Percentiles rank a stretch among this genome's conserved stretches.
These are phyloP conservation scores for Aspergillus ibericus DNA, from an alignment of 2,329 filamentous ascomycete species.

Conservation along the genomic window DNA sequence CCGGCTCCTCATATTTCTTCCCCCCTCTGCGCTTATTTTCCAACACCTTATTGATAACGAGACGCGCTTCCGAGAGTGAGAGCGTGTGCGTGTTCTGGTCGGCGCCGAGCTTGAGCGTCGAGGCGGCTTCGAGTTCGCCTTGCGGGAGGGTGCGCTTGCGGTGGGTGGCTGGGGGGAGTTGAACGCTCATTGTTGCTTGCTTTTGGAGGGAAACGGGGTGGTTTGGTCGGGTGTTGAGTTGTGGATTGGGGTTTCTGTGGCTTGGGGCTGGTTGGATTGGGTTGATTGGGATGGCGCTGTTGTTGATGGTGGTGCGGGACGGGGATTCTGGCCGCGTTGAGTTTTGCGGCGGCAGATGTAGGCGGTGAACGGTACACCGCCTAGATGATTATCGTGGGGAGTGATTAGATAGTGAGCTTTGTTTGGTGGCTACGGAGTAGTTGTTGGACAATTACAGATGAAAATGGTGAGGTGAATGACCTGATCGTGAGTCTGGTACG, in stretches of 20 bases:
- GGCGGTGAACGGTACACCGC: slow-evolving; percentile 19
- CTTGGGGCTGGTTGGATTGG: not conserved
- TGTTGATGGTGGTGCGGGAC: slow-evolving; percentile 5
- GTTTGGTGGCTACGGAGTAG: not conserved
- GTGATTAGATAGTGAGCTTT: not conserved
- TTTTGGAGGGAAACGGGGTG: not conserved
- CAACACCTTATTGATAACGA: slow-evolving; percentile 88
- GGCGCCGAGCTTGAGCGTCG: slow-evolving; percentile 82
- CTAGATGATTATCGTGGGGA: not conserved
- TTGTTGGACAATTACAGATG: not conserved
- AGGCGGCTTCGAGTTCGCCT: slow-evolving; percentile 79
- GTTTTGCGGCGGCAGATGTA: slow-evolving; percentile 13
- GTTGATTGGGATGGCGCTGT: not conserved
- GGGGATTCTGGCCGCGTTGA: slow-evolving; percentile 5
- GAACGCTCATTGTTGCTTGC: slow-evolving; percentile 31
- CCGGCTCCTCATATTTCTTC: slow-evolving; percentile 81
- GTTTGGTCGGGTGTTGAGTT: not conserved
- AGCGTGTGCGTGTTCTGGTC: slow-evolving; percentile 90
- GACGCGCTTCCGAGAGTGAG: slow-evolving; percentile 85
- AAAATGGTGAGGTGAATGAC: not conserved
- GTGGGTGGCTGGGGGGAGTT: slow-evolving; percentile 39
- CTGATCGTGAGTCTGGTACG: no score
- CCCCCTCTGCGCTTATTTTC: slow-evolving; percentile 75
- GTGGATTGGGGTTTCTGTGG: not conserved
- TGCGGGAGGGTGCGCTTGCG: slow-evolving; percentile 45